Conservation (phyloP, 2,329 filamentous ascomycete genomes). For the Zymoseptoria passerinii region DNA sequence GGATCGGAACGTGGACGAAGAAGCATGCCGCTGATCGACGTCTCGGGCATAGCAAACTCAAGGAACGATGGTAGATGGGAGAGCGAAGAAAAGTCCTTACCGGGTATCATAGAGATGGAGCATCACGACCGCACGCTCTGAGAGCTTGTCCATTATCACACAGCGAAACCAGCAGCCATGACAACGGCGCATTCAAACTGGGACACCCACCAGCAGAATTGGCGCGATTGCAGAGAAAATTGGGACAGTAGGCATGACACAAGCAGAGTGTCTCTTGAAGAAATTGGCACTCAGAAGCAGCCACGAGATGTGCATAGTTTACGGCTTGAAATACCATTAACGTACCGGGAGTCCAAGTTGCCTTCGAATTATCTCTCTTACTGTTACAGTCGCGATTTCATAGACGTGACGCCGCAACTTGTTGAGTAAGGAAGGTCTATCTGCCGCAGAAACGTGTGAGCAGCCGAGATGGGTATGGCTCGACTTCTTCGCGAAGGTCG, state of each 20-base stretch:
- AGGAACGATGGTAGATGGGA: neutral
- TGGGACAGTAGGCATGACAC: too few relatives aligned
- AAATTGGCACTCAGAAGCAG: too few relatives aligned
- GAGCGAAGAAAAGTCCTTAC: neutral
- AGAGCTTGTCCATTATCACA: too few relatives aligned
- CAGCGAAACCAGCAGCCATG: too few relatives aligned
- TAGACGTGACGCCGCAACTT: slow-evolving; percentile 20
- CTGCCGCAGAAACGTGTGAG: slow-evolving; percentile 24
- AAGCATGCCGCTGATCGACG: neutral
- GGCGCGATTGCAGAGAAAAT: neutral
- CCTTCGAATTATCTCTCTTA: neutral
- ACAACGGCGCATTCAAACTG: neutral
- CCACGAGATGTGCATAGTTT: too few relatives aligned
- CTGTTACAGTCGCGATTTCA: slow-evolving; percentile 28
- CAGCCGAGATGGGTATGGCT: slow-evolving; percentile 14
- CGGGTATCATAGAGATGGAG: neutral
- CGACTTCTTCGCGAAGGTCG: slow-evolving; percentile 14
- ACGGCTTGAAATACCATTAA: too few relatives aligned
- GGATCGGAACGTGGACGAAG: neutral
- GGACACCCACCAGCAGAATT: slow-evolving; percentile 14
- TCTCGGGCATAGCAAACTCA: neutral
- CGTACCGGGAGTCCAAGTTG: too few relatives aligned
- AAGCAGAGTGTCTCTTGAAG: too few relatives aligned
- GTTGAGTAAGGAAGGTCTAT: slow-evolving; percentile 24
- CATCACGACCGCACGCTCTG: neutral